These are phyloP conservation scores for Paraconiothyrium sp. DNA, from an alignment of 2,329 filamentous ascomycete species.

Conservation along the genomic window DNA sequence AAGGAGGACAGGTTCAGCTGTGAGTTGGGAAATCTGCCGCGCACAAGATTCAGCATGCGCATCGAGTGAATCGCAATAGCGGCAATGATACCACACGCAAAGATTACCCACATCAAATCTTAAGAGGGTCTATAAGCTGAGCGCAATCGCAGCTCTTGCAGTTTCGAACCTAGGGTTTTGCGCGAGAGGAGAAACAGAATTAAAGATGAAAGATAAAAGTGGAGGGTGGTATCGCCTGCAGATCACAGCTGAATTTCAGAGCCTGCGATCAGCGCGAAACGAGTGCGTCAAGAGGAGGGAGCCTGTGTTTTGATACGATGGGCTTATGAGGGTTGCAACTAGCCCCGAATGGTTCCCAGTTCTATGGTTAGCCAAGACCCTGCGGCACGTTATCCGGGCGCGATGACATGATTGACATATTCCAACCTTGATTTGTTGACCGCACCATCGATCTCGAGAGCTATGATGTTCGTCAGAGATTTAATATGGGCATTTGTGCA, in stretches of 20 bases:
- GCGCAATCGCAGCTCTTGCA: constrained; percentile 3
- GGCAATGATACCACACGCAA: neutral
- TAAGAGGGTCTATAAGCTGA: constrained; percentile 9
- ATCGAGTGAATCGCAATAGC: neutral
- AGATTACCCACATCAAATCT: constrained; percentile 6
- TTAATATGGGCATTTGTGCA: neutral
- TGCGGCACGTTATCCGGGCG: constrained; percentile 9
- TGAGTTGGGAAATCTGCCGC: neutral
- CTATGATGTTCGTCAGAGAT: neutral
- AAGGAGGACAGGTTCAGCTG: neutral
- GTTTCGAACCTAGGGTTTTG: constrained; percentile 1
- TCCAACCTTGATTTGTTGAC: constrained; percentile 5
- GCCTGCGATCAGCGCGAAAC: constrained; percentile 9
- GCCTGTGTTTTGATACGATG: constrained; percentile 12
- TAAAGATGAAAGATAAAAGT: neutral
- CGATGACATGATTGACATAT: constrained; percentile 12
- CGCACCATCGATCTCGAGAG: neutral
- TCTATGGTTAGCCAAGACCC: constrained; percentile 14
- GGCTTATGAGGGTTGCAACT: constrained; percentile 14
- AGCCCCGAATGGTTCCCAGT: constrained; percentile 10
- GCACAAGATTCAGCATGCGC: constrained; percentile 2
- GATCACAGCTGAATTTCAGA: constrained; percentile 4
- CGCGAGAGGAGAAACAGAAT: neutral
- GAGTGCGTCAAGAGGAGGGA: constrained; percentile 7
- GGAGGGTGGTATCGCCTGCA: neutral